Evolutionary conservation across 257 asterid genomes (phyloP), one percentile per base, ranked within the genome.

Genomic region (Gardenia jasminoides): DNA sequence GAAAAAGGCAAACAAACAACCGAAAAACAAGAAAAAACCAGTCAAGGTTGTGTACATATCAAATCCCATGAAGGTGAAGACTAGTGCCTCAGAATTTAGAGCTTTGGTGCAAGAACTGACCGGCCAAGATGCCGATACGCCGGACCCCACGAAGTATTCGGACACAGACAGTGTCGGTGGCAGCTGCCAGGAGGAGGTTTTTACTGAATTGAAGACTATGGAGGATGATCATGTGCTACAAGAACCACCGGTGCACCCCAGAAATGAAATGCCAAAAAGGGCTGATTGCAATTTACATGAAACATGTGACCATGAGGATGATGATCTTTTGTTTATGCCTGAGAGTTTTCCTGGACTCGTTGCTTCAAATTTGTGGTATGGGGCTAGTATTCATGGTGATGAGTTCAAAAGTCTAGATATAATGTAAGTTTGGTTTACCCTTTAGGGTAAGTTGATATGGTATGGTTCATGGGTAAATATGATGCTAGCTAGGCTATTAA

Each of bases 51-150:
- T 91, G 26, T 91, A 93, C 88, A 93, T 91, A 66, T 83, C 94
- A 33, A 91, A 90, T 84, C 98, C 97, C 71, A 86, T 91, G 89
- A 93, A 86, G 85, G 88, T 93, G 84, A 80, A 83, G 48, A 65
- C 97, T 3, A 89, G 89, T 65, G 94, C 90, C 20, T 89, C 95
- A 0, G 87, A 89, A 62, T 93, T 93, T 79, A 78, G 92, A 31
- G 89, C 92, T 50, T 84, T 93, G 10, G 98, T 93, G 39, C 98
- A 93, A 85, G 90, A 89, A 79, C 93, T 93, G 83, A 93, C 98
- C 61, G 98, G 98, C 13, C 91, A 79, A 39, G 90, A 89, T 43
- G 83, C 98, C 44, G 91, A 86, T 33, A 19, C 77, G 44, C 67
- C 88, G 24, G 85, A 85, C 46, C 69, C 82, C 20, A 17, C 83